These are phyloP conservation scores for Diaporthe sp. DNA, from an alignment of 2,329 filamentous ascomycete genomes.

Conservation along the genomic window DNA sequence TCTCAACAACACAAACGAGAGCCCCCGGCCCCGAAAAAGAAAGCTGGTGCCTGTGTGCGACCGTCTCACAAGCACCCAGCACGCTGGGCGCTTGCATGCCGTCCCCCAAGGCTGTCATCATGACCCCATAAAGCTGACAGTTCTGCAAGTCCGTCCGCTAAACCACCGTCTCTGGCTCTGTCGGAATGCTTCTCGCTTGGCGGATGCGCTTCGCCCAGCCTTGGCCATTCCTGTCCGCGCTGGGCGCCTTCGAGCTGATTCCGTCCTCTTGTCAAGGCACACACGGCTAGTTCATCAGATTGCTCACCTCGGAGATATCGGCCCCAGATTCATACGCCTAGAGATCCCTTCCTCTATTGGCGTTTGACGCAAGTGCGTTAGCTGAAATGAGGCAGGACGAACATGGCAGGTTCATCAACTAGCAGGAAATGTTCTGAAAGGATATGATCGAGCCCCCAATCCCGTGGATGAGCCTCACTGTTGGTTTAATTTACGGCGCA, in stretches of 20 bases:
- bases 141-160: background rate
- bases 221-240: constrained; percentile 8
- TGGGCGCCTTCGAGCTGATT: background rate
- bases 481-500: too few species aligned
- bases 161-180: background rate
- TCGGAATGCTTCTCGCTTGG: constrained; percentile 3
- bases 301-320: background rate
- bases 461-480: background rate
- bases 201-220: background rate
- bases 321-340: too few species aligned
- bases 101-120: background rate
- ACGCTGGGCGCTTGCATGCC: background rate
- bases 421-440: background rate
- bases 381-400: background rate
- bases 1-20: background rate
- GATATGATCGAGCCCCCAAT: background rate
- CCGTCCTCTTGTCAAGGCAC: background rate
- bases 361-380: background rate
- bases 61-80: background rate
- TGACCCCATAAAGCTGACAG: constrained; percentile 1
- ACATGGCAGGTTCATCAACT: too few species aligned
- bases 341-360: background rate
- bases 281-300: background rate
- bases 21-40: background rate
- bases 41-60: background rate